Evolutionary conservation across 2,329 filamentous ascomycete genomes (phyloP).

Genomic region (Aspergillus transmontanensis): DNA sequence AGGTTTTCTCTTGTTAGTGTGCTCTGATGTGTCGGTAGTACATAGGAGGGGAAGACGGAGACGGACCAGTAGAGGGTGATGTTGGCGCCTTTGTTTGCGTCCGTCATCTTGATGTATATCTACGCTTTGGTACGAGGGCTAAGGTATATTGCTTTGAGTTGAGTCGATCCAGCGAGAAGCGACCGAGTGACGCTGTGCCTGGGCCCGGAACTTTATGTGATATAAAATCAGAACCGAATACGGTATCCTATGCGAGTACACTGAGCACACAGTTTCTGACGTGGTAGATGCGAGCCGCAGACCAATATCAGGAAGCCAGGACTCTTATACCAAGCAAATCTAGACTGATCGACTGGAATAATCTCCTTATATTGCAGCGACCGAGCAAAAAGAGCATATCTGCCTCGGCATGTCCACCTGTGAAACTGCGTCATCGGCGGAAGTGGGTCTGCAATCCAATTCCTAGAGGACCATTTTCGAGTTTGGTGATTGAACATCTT

Average conservation of each 20-base stretch:
- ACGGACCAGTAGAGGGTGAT: slow-evolving; percentile 67
- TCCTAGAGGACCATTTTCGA: not conserved
- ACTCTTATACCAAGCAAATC: not conserved
- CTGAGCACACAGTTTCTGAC: not conserved
- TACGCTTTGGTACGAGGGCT: not conserved
- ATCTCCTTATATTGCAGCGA: not conserved
- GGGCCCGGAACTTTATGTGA: no score
- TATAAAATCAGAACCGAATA: not conserved
- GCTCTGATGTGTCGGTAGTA: not conserved
- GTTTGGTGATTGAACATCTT: not conserved
- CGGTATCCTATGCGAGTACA: not conserved
- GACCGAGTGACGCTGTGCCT: no score
- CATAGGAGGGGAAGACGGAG: no score
- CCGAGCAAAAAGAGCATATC: not conserved
- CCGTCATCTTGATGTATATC: slow-evolving; percentile 17
- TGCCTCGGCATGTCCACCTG: slow-evolving; percentile 4
- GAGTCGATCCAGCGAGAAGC: not conserved
- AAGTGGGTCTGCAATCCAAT: not conserved
- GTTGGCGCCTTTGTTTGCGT: slow-evolving; percentile 45
- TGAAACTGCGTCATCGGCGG: slow-evolving; percentile 8
- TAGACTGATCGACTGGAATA: not conserved
- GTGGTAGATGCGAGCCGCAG: not conserved
- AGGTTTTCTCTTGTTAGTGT: slow-evolving; percentile 5
- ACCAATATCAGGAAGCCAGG: not conserved
- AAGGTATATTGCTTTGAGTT: not conserved